Base-by-base conservation (phyloP, 2,329 filamentous ascomycete genomes). In the Lecanosticta acicola region DNA sequence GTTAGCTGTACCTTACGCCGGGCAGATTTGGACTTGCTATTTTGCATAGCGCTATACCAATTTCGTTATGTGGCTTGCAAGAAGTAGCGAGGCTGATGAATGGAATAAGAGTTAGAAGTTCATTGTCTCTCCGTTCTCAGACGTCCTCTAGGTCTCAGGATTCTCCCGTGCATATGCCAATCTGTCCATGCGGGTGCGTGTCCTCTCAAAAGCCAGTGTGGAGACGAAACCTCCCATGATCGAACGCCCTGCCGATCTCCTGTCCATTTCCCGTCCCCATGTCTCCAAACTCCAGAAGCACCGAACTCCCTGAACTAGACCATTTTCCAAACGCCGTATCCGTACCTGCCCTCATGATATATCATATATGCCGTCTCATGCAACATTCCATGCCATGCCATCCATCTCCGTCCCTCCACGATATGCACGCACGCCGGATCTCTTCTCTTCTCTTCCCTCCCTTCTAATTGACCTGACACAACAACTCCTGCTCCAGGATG, bases 401-500 rank as follows among this genome's bases (percentile, higher is more conserved):
- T 29, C 7, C 24, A n/a, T n/a, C n/a, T n/a, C n/a, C n/a, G n/a
- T n/a, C n/a, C n/a, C n/a, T n/a, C n/a, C n/a, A n/a, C n/a, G n/a
- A n/a, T n/a, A n/a, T n/a, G n/a, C n/a, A n/a, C n/a, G n/a, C n/a
- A n/a, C n/a, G n/a, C n/a, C n/a, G n/a, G n/a, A n/a, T n/a, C n/a
- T n/a, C n/a, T n/a, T n/a, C n/a, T n/a, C n/a, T n/a, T n/a, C 24
- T 29, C 24, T 29, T 29, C 24, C 5, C 24, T 29, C 24, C 24
- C 7, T 29, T 11, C 11, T 18, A 74, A 39, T 66, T 73, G 43
- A 96, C 89, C 57, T 81, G 83, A 68, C 86, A 91, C 32, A 97
- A 75, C 54, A 96, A 71, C 72, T 95, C 90, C 24, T 86, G 87
- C 73, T 97, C 91, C 46, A 98, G 76, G 49, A 98, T 98, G 66